These are phyloP conservation scores for Umbelopsis vinacea DNA, from an alignment of 192 early-diverging fungal genomes.

Conservation along the genomic window DNA sequence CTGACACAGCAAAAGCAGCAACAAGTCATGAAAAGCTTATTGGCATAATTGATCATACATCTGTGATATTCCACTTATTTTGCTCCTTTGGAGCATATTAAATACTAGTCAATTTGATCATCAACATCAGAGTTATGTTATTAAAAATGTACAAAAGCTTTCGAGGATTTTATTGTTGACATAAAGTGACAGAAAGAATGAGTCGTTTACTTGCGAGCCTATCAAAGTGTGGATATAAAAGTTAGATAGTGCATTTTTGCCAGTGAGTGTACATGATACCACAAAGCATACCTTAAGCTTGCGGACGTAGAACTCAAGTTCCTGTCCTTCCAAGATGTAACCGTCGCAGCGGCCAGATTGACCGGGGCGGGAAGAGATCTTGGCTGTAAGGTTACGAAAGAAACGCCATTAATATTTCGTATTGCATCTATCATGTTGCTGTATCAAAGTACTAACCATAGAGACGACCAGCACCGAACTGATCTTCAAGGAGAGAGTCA, in stretches of 20 bases:
- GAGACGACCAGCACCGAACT: conserved; percentile 93
- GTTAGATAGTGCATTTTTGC: background rate
- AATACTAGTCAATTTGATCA: too few relatives aligned
- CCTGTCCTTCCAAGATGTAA: conserved; percentile 99
- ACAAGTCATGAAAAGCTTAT: background rate
- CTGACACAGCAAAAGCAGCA: conserved; percentile 27
- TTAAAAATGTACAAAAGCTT: conserved; percentile 26
- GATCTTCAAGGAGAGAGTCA: conserved; percentile 87
- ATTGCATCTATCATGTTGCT: too few relatives aligned
- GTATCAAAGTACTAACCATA: conserved; percentile 41
- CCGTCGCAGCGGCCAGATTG: conserved; percentile 98
- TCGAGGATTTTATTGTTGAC: conserved; percentile 14
- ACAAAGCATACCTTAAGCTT: conserved; percentile 73
- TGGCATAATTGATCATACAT: background rate
- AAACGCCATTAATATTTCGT: background rate
- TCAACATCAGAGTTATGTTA: background rate
- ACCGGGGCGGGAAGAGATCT: conserved; percentile 94
- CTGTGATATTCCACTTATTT: background rate
- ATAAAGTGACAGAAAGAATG: background rate
- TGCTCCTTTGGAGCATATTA: too few relatives aligned
- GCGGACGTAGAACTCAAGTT: conserved; percentile 97
- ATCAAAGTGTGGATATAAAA: background rate
- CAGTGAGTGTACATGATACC: background rate
- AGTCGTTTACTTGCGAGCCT: conserved; percentile 18
- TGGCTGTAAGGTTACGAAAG: conserved; percentile 51